phyloP scores from a whole-genome alignment of 495 filamentous ascomycete genomes.

The Cercophora scortea region DNA sequence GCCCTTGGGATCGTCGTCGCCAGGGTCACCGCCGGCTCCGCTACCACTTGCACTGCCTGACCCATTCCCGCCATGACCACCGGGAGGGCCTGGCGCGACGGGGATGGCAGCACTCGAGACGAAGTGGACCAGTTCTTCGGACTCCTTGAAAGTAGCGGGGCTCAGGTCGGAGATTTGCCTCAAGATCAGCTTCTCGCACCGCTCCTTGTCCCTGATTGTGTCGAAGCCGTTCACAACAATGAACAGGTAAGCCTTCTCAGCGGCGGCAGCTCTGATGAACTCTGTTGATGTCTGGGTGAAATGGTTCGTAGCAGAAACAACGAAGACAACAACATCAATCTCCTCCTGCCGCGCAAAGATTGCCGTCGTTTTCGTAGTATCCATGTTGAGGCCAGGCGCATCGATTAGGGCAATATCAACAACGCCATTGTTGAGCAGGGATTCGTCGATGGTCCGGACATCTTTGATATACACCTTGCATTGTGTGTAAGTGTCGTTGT shows the following conservation, averaged over 20 bases:
- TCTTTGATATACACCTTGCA: slow-evolving; percentile 97
- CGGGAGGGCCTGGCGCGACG: slow-evolving; percentile 46
- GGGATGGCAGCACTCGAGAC: slow-evolving; percentile 95
- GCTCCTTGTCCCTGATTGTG: slow-evolving; percentile 80
- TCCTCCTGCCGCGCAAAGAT: slow-evolving; percentile 96
- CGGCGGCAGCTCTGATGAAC: slow-evolving; percentile 90
- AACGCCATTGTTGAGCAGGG: slow-evolving; percentile 91
- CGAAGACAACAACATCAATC: slow-evolving; percentile 97
- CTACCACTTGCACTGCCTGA: slow-evolving; percentile 51
- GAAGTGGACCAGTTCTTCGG: slow-evolving; percentile 89
- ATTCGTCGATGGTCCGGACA: slow-evolving; percentile 83
- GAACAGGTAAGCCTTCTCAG: slow-evolving; percentile 98
- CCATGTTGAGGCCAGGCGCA: slow-evolving; percentile 88
- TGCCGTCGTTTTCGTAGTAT: slow-evolving; percentile 93
- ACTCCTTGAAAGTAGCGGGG: slow-evolving; percentile 86
- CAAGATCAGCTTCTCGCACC: slow-evolving; percentile 78
- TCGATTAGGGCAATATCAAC: slow-evolving; percentile 98
- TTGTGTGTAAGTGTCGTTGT: slow-evolving; percentile 79
- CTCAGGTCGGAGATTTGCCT: slow-evolving; percentile 81
- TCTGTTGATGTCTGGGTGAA: slow-evolving; percentile 95
- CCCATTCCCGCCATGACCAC: slow-evolving; percentile 50
- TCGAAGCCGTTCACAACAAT: slow-evolving; percentile 98
- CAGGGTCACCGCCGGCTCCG: slow-evolving; percentile 48
- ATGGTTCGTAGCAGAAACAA: slow-evolving; percentile 94
- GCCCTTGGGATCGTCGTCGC: slow-evolving; percentile 62